These are phyloP conservation scores for Candida ovalis DNA, from an alignment of 805 yeast genomes.

Conservation along the genomic window DNA sequence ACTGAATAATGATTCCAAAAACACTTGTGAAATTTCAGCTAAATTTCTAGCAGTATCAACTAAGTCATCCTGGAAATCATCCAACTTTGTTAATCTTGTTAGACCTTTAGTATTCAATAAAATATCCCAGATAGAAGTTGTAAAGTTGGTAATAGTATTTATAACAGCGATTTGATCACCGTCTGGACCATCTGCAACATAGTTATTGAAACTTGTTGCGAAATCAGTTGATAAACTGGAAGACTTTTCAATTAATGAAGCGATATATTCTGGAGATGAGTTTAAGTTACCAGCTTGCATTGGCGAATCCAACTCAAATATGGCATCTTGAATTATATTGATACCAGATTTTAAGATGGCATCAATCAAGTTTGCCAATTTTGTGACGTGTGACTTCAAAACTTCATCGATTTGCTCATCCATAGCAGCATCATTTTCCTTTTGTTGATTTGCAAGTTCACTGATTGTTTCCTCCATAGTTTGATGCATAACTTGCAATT, in stretches of 20 bases:
- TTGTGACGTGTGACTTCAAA: slow-evolving; percentile 42
- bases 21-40: slow-evolving; percentile 58
- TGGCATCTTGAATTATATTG: slow-evolving; percentile 67
- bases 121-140: slow-evolving; percentile 59
- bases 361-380: slow-evolving; percentile 56
- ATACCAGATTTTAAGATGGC: slow-evolving; percentile 67
- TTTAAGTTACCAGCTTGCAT: slow-evolving; percentile 79
- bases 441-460: slow-evolving; percentile 49
- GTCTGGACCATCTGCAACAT: slow-evolving; percentile 70
- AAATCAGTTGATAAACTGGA: slow-evolving; percentile 74
- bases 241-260: slow-evolving; percentile 67
- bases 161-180: slow-evolving; percentile 63
- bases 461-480: slow-evolving; percentile 69
- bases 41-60: slow-evolving; percentile 47
- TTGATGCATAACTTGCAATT: slow-evolving; percentile 73
- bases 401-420: slow-evolving; percentile 58
- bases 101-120: slow-evolving; percentile 70
- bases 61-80: slow-evolving; percentile 49
- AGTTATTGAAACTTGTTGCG: slow-evolving; percentile 70
- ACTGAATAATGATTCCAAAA: slow-evolving; percentile 57
- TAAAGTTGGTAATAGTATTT: slow-evolving; percentile 57
- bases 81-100: slow-evolving; percentile 47
- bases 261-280: slow-evolving; percentile 64
- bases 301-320: slow-evolving; percentile 69
- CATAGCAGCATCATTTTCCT: slow-evolving; percentile 47